These are phyloP conservation scores for Monosporascus sp. DNA, from an alignment of 2,329 filamentous ascomycete species.

Conservation along the genomic window DNA sequence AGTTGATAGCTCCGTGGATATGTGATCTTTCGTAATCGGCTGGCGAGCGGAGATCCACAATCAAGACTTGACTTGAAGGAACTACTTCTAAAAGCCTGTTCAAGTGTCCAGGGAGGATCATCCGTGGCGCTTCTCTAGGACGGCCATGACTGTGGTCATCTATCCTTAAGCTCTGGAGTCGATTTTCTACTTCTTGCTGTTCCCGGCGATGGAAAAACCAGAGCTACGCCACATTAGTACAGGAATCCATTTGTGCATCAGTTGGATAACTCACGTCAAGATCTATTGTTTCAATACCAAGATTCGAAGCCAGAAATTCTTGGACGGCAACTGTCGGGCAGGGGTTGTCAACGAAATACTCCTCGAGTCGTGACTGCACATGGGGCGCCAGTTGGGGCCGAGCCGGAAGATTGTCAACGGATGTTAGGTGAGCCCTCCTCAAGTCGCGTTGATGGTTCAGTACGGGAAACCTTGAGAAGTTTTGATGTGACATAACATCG, in stretches of 20 bases:
- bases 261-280: slow-evolving; percentile 35
- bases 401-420: slow-evolving; percentile 31
- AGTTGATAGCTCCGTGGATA: slow-evolving; percentile 45
- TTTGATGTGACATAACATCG: slow-evolving; percentile 17
- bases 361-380: slow-evolving; percentile 45
- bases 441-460: slow-evolving; percentile 39
- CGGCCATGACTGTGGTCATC: slow-evolving; percentile 27
- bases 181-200: slow-evolving; percentile 39
- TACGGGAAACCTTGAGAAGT: slow-evolving; percentile 35
- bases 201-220: slow-evolving; percentile 52
- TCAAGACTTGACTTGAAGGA: slow-evolving; percentile 36
- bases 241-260: neutral
- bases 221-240: slow-evolving; percentile 22
- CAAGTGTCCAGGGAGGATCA: slow-evolving; percentile 48
- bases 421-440: slow-evolving; percentile 32
- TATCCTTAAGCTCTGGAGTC: slow-evolving; percentile 38
- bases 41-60: slow-evolving; percentile 45
- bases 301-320: slow-evolving; percentile 48
- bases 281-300: slow-evolving; percentile 45
- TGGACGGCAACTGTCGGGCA: slow-evolving; percentile 44
- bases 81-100: slow-evolving; percentile 46
- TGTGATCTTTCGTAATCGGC: slow-evolving; percentile 45
- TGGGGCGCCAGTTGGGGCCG: slow-evolving; percentile 42
- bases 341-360: slow-evolving; percentile 44
- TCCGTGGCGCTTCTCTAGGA: slow-evolving; percentile 30